These are phyloP conservation scores for Coriaria nepalensis DNA, from an alignment of 306 rosid genomes.

Conservation along the genomic window DNA sequence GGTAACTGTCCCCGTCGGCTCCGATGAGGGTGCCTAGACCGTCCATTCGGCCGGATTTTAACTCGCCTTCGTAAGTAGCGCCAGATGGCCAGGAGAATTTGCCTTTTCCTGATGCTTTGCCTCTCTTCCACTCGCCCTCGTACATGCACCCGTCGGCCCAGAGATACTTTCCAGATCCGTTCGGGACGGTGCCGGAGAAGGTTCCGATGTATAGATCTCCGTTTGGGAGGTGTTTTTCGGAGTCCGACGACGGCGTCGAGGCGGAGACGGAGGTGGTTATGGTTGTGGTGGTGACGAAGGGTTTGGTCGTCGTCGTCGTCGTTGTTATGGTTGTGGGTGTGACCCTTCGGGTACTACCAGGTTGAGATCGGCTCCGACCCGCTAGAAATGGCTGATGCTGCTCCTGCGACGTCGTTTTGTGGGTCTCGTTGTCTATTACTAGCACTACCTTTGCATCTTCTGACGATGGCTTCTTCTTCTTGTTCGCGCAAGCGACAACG, in stretches of 20 bases:
- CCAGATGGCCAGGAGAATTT: slow-evolving; percentile 94
- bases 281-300: not conserved
- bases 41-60: slow-evolving; percentile 84
- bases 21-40: slow-evolving; percentile 71
- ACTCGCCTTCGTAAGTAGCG: slow-evolving; percentile 77
- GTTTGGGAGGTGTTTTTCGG: slow-evolving; percentile 42
- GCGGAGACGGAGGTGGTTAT: not conserved
- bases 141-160: slow-evolving; percentile 95
- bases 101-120: slow-evolving; percentile 82
- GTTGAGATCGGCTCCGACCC: slow-evolving; percentile 56
- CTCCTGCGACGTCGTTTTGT: slow-evolving; percentile 8
- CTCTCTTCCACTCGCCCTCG: slow-evolving; percentile 82
- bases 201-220: slow-evolving; percentile 82
- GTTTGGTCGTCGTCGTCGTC: not conserved
- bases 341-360: slow-evolving; percentile 39
- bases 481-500: slow-evolving; percentile 15
- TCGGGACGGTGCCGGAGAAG: slow-evolving; percentile 48
- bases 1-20: slow-evolving; percentile 65
- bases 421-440: slow-evolving; percentile 5
- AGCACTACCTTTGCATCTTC: slow-evolving; percentile 16
- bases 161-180: slow-evolving; percentile 80
- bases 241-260: not conserved
- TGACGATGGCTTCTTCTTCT: slow-evolving; percentile 31
- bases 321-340: slow-evolving; percentile 38
- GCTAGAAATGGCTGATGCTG: slow-evolving; percentile 24